phyloP scores from a whole-genome alignment of 257 asterid species.

The Capsicum rhomboideum region DNA sequence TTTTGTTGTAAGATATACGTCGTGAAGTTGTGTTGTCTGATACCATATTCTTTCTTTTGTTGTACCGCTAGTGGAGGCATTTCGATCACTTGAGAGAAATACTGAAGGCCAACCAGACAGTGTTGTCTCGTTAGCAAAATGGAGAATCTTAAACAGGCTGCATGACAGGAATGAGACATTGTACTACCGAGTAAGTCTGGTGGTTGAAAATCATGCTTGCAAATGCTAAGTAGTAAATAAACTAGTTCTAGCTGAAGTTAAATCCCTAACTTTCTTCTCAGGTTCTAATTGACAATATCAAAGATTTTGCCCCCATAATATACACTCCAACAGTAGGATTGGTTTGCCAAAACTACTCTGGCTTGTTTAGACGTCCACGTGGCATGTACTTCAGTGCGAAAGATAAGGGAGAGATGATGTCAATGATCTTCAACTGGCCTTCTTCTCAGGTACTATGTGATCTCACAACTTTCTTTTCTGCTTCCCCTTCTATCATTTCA shows the following conservation, averaged over 20 bases:
- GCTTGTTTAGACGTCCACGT: slow-evolving; percentile 94
- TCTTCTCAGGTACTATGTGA: slow-evolving; percentile 49
- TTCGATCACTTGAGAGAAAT: slow-evolving; percentile 77
- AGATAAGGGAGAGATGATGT: slow-evolving; percentile 99
- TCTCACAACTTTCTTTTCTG: background rate
- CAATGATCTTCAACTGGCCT: slow-evolving; percentile 99
- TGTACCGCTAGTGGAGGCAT: slow-evolving; percentile 78
- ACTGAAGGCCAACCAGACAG: slow-evolving; percentile 68
- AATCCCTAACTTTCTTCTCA: slow-evolving; percentile 19
- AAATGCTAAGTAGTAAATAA: slow-evolving; percentile 1
- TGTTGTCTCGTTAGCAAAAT: slow-evolving; percentile 71
- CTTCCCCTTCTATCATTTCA: background rate
- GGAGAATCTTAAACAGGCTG: slow-evolving; percentile 96
- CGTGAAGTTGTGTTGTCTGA: slow-evolving; percentile 8
- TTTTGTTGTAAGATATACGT: background rate
- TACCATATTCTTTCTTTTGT: slow-evolving; percentile 3
- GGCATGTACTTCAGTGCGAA: slow-evolving; percentile 99
- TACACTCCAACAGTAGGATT: slow-evolving; percentile 98
- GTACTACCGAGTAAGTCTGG: slow-evolving; percentile 80
- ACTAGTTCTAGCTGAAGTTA: slow-evolving; percentile 6
- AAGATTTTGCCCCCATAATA: slow-evolving; percentile 84
- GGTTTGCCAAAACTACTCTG: slow-evolving; percentile 98
- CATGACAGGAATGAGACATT: slow-evolving; percentile 98
- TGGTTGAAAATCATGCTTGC: background rate
- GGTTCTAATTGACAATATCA: slow-evolving; percentile 92